Conservation (phyloP, 2,329 filamentous ascomycete species). For the Mycosphaerella sp. region DNA sequence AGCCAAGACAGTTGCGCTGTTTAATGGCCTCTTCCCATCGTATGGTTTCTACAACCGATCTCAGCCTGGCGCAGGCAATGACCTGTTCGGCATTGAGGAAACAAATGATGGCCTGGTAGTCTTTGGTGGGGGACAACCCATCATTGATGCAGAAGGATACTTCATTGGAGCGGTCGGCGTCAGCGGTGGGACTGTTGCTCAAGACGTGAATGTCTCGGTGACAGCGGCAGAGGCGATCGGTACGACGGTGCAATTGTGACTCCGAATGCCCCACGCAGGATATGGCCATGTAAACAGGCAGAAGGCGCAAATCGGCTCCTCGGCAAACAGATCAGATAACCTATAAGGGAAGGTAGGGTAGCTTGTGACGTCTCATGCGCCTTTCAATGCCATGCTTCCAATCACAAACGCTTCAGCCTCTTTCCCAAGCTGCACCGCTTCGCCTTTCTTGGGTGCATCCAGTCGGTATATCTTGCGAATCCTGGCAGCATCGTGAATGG, state of each 20-base stretch:
- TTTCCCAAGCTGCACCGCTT: conserved; percentile 15
- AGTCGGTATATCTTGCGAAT: conserved; percentile 86
- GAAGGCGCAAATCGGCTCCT: not conserved
- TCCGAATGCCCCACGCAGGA: not conserved
- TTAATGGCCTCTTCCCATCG: conserved; percentile 28
- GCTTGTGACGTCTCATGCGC: conserved; percentile 37
- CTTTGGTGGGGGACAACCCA: conserved; percentile 28
- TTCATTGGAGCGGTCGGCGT: conserved; percentile 29
- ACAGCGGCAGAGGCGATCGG: conserved; percentile 9
- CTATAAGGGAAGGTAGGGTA: too few species aligned
- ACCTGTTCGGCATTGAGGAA: conserved; percentile 24
- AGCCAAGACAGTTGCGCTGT: conserved; percentile 27
- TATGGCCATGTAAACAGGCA: not conserved
- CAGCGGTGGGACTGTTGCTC: conserved; percentile 28
- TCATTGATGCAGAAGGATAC: conserved; percentile 26
- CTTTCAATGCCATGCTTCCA: conserved; percentile 65
- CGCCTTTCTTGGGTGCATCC: conserved; percentile 45
- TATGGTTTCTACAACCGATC: conserved; percentile 24
- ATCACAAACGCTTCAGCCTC: conserved; percentile 65
- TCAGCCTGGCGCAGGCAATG: conserved; percentile 22
- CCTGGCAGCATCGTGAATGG: conserved; percentile 58
- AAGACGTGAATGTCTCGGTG: conserved; percentile 20
- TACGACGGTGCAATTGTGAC: not conserved
- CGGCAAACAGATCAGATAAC: not conserved
- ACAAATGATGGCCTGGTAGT: conserved; percentile 29